phyloP scores from a whole-genome alignment of 164 flowering plant species.

The Annona cherimola region DNA sequence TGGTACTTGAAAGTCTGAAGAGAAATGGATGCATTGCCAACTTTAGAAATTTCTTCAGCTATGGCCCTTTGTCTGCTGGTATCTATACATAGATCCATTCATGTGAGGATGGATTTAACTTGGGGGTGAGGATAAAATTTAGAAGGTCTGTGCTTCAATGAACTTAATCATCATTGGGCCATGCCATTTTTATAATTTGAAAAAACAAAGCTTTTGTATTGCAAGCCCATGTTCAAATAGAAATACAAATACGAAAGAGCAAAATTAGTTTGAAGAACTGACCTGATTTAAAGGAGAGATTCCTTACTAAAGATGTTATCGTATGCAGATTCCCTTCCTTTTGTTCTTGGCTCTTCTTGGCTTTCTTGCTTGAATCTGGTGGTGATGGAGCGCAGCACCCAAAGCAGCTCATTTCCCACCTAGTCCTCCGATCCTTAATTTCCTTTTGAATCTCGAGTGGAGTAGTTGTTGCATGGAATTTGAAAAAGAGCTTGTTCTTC shows the following conservation, averaged over 20 bases:
- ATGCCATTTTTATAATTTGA: not conserved
- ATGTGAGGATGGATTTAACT: not conserved
- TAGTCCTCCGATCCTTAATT: not conserved
- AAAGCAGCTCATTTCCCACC: constrained; percentile 44
- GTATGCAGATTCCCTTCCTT: constrained; percentile 17
- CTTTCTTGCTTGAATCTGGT: constrained; percentile 19
- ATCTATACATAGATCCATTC: constrained; percentile 32
- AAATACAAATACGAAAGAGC: not conserved
- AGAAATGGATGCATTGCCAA: constrained; percentile 47
- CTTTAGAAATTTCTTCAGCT: constrained; percentile 38
- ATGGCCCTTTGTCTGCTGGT: constrained; percentile 45
- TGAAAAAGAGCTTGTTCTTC: not conserved
- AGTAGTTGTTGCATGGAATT: not conserved
- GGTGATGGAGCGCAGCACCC: constrained; percentile 26
- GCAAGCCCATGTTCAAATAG: not conserved
- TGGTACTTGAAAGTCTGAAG: constrained; percentile 46
- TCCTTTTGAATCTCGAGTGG: not conserved
- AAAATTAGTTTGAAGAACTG: not conserved
- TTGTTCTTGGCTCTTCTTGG: constrained; percentile 39
- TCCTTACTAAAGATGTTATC: constrained; percentile 42
- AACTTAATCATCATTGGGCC: too few species aligned
- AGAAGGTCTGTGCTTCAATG: too few species aligned
- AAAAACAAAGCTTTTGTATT: not conserved
- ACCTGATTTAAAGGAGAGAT: constrained; percentile 66
- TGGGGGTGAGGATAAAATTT: not conserved